A percentile compares a stretch with the other conserved stretches of the same genome.
These are phyloP conservation scores for Solanum sparsipilum DNA, from an alignment of 257 asterid species.

Conservation along the genomic window DNA sequence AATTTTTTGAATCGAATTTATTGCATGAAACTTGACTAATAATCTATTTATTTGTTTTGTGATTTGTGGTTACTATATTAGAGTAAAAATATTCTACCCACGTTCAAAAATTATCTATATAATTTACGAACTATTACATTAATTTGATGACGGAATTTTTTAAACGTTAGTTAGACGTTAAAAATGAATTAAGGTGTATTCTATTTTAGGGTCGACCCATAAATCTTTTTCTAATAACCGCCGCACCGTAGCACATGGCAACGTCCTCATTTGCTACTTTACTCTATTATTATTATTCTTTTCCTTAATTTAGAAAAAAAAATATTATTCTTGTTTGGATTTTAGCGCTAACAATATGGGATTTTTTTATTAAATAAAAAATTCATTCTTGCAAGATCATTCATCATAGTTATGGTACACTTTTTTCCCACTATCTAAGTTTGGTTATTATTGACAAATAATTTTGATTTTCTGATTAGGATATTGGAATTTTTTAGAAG, in stretches of 20 bases:
- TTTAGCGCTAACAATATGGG: not conserved
- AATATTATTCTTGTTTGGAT: not conserved
- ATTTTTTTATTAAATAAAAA: not conserved
- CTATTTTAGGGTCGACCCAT: not conserved
- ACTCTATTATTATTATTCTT: not conserved
- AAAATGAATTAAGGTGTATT: not conserved
- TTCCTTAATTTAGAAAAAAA: not conserved
- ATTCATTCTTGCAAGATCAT: not conserved
- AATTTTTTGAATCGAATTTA: too few species aligned
- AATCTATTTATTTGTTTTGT: too few species aligned
- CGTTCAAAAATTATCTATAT: not conserved
- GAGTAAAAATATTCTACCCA: not conserved
- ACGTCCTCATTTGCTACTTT: conserved; percentile 16
- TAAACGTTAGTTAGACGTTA: not conserved
- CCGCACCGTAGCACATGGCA: conserved; percentile 37
- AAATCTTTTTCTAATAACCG: conserved; percentile 13
- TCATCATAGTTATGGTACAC: not conserved
- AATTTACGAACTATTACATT: not conserved
- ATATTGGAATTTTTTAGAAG: not conserved
- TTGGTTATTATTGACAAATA: not conserved
- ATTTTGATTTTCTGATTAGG: not conserved
- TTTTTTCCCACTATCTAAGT: not conserved
- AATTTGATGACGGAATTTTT: too few species aligned
- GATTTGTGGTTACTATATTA: too few species aligned
- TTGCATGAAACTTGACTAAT: too few species aligned